Conservation (phyloP, 83 land plant species). For the Picea abies region DNA sequence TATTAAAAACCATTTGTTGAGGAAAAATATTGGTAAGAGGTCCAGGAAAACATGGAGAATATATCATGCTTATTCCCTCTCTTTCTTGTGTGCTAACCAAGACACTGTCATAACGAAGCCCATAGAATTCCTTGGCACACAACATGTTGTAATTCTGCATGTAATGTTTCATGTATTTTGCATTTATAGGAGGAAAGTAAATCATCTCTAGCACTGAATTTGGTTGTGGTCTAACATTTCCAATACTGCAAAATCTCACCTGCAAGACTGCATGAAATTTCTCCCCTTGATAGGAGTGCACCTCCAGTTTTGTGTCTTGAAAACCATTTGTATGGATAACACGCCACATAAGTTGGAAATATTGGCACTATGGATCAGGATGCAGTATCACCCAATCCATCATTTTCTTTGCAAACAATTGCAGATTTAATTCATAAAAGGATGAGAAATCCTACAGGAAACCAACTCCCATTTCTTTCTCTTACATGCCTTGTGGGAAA, state of each 20-base stretch:
- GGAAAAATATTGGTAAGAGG: neutral
- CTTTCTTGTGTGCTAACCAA: neutral
- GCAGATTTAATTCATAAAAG: neutral
- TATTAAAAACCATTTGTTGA: neutral
- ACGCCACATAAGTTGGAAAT: neutral
- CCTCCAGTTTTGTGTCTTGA: no score
- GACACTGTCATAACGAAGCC: neutral
- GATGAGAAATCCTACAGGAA: neutral
- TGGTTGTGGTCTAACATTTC: no score
- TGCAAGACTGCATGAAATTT: no score
- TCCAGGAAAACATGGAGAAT: neutral
- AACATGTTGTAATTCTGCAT: neutral
- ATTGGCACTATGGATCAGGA: neutral
- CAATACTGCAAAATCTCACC: no score
- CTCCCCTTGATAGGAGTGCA: no score
- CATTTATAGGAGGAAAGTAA: no score
- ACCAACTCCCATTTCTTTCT: no score
- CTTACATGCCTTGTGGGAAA: neutral
- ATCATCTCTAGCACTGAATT: no score
- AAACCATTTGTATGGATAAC: conserved; percentile 12
- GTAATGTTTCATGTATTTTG: no score
- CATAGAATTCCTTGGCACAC: conserved; percentile 5
- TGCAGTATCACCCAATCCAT: neutral
- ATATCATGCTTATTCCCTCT: neutral
- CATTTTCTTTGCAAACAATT: neutral